phyloP scores from a whole-genome alignment of 1,284 basidiomycete genomes.

The Serendipita sp. region DNA sequence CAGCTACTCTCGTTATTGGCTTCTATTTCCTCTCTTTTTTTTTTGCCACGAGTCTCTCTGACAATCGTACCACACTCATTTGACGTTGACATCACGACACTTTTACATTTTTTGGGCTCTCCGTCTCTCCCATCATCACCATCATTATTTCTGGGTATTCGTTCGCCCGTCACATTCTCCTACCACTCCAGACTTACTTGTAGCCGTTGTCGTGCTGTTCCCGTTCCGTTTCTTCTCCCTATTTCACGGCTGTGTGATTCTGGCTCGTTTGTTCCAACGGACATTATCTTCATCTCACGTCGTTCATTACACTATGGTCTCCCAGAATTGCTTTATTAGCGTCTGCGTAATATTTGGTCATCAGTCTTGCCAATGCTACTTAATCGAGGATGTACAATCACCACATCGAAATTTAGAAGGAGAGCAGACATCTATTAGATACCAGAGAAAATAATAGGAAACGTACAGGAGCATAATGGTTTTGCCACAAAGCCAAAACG shows the following conservation, averaged over 20 bases:
- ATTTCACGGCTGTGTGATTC: background rate
- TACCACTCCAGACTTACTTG: background rate
- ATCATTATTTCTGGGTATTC: background rate
- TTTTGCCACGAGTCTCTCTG: background rate
- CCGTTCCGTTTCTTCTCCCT: background rate
- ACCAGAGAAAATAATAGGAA: background rate
- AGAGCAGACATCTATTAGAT: background rate
- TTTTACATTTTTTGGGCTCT: background rate
- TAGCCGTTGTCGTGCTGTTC: background rate
- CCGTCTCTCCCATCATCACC: background rate
- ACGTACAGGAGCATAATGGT: no score
- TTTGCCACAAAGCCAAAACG: no score
- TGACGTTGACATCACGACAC: background rate
- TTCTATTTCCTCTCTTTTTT: background rate
- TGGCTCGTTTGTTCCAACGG: background rate
- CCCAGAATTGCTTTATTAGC: background rate
- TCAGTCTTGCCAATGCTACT: background rate
- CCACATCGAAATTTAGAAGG: background rate
- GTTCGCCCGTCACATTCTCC: background rate
- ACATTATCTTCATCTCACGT: background rate
- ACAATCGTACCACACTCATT: background rate
- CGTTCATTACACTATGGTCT: background rate
- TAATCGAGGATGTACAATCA: background rate
- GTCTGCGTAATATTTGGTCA: slow-evolving; percentile 4
- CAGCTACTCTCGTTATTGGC: background rate